Conservation (phyloP, 352 stramenopile species). For the Saprolegnia parasitica region DNA sequence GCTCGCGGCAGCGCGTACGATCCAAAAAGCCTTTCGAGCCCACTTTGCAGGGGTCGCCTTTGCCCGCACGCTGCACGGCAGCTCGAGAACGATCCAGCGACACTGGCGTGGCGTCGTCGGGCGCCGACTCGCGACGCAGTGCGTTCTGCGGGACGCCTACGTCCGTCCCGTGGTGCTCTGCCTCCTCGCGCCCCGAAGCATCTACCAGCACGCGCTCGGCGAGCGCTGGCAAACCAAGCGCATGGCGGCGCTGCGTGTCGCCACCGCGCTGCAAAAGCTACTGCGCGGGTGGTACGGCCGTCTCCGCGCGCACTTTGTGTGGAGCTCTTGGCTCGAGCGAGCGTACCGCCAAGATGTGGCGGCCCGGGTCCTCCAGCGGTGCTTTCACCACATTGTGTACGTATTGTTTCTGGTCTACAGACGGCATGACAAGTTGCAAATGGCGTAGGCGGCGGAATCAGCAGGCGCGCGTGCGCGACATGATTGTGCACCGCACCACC, state of each 20-base stretch:
- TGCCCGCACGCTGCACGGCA: conserved; percentile 35
- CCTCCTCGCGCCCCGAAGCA: conserved; percentile 40
- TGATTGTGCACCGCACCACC: conserved; percentile 37
- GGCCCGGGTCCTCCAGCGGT: conserved; percentile 57
- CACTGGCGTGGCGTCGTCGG: conserved; percentile 48
- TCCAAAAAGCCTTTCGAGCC: conserved; percentile 53
- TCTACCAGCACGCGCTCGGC: conserved; percentile 55
- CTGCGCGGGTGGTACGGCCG: conserved; percentile 51
- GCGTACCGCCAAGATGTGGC: conserved; percentile 40
- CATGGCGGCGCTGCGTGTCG: conserved; percentile 43
- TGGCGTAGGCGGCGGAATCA: conserved; percentile 21
- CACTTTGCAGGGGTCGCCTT: conserved; percentile 49
- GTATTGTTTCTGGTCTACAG: conserved; percentile 30
- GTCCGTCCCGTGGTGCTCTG: conserved; percentile 14
- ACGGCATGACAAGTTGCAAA: conserved; percentile 1
- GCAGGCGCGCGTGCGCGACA: conserved; percentile 40
- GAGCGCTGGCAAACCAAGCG: conserved; percentile 54
- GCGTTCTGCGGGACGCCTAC: conserved; percentile 45
- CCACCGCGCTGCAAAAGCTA: conserved; percentile 37
- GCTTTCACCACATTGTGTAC: conserved; percentile 72
- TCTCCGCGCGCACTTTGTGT: conserved; percentile 33
- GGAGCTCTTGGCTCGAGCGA: conserved; percentile 35
- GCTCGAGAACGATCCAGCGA: conserved; percentile 48
- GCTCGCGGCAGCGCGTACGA: conserved; percentile 33
- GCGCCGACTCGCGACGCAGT: conserved; percentile 34